Evolutionary conservation across 2,329 filamentous ascomycete genomes (phyloP).

Genomic region (Penicillium fuscoglaucum): DNA sequence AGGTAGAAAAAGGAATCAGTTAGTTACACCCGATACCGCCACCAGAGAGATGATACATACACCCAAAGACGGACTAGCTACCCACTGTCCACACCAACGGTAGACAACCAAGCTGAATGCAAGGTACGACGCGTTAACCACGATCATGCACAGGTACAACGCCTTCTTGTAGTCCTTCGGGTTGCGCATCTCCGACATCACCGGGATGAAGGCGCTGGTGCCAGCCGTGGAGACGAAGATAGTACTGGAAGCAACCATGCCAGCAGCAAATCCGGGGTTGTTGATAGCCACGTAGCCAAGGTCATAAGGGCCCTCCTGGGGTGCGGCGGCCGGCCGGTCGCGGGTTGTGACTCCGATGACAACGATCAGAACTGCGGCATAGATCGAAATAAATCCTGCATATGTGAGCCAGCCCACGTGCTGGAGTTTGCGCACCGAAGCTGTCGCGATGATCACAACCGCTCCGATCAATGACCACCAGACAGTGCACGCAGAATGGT

Average conservation of each 20-base stretch:
- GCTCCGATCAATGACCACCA: constrained; percentile 55
- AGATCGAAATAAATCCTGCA: constrained; percentile 59
- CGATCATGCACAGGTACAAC: constrained; percentile 58
- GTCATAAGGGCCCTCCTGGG: constrained; percentile 57
- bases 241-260: constrained; percentile 57
- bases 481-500: no score
- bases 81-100: constrained; percentile 60
- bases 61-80: constrained; percentile 60
- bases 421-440: constrained; percentile 54
- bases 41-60: neutral
- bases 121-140: constrained; percentile 58
- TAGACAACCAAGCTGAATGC: constrained; percentile 61
- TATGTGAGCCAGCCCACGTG: constrained; percentile 62
- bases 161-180: constrained; percentile 61
- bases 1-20: constrained; percentile 31
- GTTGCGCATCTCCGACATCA: constrained; percentile 63
- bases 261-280: constrained; percentile 57
- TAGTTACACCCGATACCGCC: neutral
- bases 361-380: constrained; percentile 57
- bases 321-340: constrained; percentile 60
- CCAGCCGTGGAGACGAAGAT: constrained; percentile 61
- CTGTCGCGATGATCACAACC: constrained; percentile 42
- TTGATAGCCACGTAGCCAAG: constrained; percentile 58
- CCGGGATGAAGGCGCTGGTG: constrained; percentile 60
- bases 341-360: constrained; percentile 59